Evolutionary conservation across 2,329 filamentous ascomycete species (phyloP).

Genomic region (Plenodomus tracheiphilus): DNA sequence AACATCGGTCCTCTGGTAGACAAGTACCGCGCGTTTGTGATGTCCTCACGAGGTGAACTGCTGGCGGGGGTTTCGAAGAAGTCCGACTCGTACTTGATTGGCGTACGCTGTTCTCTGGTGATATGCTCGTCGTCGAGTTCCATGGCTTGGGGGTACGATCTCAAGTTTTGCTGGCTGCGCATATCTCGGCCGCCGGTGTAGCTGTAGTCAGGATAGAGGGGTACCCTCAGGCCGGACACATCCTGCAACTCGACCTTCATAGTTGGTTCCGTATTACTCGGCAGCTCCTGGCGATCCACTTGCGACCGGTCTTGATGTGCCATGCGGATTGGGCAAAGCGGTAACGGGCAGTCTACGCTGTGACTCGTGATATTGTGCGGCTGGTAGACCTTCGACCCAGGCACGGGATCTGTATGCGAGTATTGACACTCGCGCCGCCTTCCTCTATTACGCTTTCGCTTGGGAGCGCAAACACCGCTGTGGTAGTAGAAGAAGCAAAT

Average conservation of each 20-base stretch:
- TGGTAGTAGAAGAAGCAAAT: conserved; percentile 33
- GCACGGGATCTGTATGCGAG: conserved; percentile 11
- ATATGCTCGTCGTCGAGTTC: neutral
- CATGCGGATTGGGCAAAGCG: conserved; percentile 17
- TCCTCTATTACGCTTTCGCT: neutral
- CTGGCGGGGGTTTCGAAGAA: neutral
- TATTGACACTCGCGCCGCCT: conserved; percentile 5
- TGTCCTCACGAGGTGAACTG: conserved; percentile 1
- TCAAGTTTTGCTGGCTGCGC: neutral
- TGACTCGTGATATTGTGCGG: conserved; percentile 6
- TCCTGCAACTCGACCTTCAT: neutral
- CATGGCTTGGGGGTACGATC: neutral
- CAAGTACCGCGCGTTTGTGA: neutral
- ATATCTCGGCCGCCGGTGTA: neutral
- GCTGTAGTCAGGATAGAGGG: neutral
- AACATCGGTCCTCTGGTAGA: neutral
- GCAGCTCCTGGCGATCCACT: neutral
- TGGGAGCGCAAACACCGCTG: conserved; percentile 19
- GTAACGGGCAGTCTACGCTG: neutral
- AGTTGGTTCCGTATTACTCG: neutral
- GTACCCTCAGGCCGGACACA: too few species aligned
- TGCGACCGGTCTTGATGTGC: neutral
- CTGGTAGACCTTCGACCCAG: conserved; percentile 11
- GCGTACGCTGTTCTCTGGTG: neutral
- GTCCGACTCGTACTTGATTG: neutral